A percentile compares a stretch with the other conserved stretches of the same genome.
phyloP scores from a whole-genome alignment of 2,329 filamentous ascomycete genomes.

The Pyrenophora tritici-repentis region DNA sequence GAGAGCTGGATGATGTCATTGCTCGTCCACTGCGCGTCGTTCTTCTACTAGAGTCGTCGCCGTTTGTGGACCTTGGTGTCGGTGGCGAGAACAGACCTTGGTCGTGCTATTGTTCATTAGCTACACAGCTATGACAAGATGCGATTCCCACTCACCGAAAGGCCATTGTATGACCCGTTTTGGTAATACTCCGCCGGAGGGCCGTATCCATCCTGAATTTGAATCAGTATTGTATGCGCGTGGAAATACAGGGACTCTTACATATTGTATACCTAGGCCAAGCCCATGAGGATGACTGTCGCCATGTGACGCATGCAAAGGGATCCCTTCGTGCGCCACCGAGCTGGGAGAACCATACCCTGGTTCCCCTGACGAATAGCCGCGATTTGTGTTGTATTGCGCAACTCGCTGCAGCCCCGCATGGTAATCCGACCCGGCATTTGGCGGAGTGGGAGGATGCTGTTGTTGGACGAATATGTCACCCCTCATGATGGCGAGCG shows the following conservation, averaged over 20 bases:
- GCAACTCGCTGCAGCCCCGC: slow-evolving; percentile 50
- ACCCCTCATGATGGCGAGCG: slow-evolving; percentile 36
- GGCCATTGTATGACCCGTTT: slow-evolving; percentile 30
- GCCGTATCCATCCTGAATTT: slow-evolving; percentile 40
- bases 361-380: slow-evolving; percentile 45
- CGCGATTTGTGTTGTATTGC: slow-evolving; percentile 49
- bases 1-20: slow-evolving; percentile 32
- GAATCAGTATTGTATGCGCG: slow-evolving; percentile 25
- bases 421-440: slow-evolving; percentile 36
- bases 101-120: slow-evolving; percentile 33
- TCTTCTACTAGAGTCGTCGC: slow-evolving; percentile 47
- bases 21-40: slow-evolving; percentile 45
- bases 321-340: slow-evolving; percentile 33
- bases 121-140: background rate
- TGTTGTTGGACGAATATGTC: slow-evolving; percentile 42
- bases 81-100: slow-evolving; percentile 46
- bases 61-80: slow-evolving; percentile 51
- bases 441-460: slow-evolving; percentile 46
- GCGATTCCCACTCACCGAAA: slow-evolving; percentile 28
- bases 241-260: slow-evolving; percentile 21
- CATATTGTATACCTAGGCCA: slow-evolving; percentile 42
- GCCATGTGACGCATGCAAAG: slow-evolving; percentile 35
- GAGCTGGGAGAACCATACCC: slow-evolving; percentile 39
- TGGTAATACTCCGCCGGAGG: slow-evolving; percentile 34
- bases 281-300: slow-evolving; percentile 28